Evolutionary conservation across 305 asterid genomes (phyloP), one percentile per base, ranked within the genome.

Genomic region (Stenogyne calaminthoides): DNA sequence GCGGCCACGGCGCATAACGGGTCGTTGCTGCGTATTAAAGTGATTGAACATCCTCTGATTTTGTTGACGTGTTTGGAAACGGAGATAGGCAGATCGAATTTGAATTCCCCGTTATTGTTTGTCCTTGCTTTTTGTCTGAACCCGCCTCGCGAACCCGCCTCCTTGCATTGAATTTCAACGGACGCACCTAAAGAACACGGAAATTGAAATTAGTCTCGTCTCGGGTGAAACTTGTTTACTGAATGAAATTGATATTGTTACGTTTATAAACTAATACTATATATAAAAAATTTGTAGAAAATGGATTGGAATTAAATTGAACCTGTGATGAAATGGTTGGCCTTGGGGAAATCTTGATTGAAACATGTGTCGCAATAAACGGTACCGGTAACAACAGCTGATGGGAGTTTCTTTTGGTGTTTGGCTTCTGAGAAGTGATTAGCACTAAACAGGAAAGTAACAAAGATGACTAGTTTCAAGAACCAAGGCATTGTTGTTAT

Each of bases 281-380:
- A n/a, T n/a, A n/a, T n/a, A n/a, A n/a, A n/a, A n/a, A n/a, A n/a
- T n/a, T n/a, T n/a, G n/a, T n/a, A n/a, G n/a, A n/a, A n/a, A n/a
- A n/a, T n/a, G n/a, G 2, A 15, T 6, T 20, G 27, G 14, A 5
- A 63, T 66, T 62, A 60, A 10, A 1, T 22, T 9, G 76, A 77
- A 80, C 97, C 97, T 89, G 92, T 51, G 77, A 91, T 84, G 89
- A 86, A 84, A 76, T 77, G 92, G 80, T 81, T 81, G 65, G 88
- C 47, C 64, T 77, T 68, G 62, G 89, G 79, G 83, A n/a, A n/a
- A 46, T 46, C 54, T 14, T 46, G 54, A 5, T 46, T 16, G 54
- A 77, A 80, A 70, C 95, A 89, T 4, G 92, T 83, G 61, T 87
- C 85, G 67, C 97, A 92, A 74, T 78, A 80, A 46, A 88, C 93